Evolutionary conservation across 768 basidiomycete species (phyloP), one percentile per base, ranked within the genome.

Genomic region (Boletus sp.): DNA sequence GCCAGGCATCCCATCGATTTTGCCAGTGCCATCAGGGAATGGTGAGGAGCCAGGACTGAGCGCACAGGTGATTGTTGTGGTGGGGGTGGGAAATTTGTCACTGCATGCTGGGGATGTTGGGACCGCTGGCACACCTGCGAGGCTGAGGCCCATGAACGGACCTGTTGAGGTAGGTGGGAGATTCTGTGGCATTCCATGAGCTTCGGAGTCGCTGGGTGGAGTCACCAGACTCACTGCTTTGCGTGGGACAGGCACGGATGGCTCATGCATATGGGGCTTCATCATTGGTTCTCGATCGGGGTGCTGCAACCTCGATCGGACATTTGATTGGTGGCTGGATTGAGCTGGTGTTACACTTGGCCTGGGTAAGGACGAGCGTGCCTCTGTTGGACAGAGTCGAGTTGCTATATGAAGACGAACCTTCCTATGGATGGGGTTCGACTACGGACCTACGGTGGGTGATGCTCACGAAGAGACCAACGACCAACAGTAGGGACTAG

Each of bases 21-120:
- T 71, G 28, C 59, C n/a, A n/a, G n/a, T n/a, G 67, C 45, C 54
- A 64, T 63, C 2, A 63, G 67, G 9, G 68, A 67, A 39, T 56
- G 68, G 15, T 63, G 68, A 14, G 63, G 54, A 24, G 54, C 51
- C 0, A 59, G 59, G 15, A 64, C 54, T 44, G 57, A 63, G 48
- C 65, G 63, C 7, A 46, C 56, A 14, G 68, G 70, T 1, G 71
- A 72, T 20, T 63, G 70, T 41, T 64, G 70, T n/a, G 58, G 62
- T 1, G 68, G 68, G 11, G 68, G 70, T 70, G 71, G 14, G 70
- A 61, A 1, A 35, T 50, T 40, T 71, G 70, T 24, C 61, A 61
- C 3, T 57, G 58, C 10, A 60, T 57, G 28, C 35, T 53, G 41
- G 57, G 50, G 8, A 63, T 59, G 30, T 24, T 57, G 20, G 60